Evolutionary conservation across 768 basidiomycete species (phyloP), one percentile per base, ranked within the genome.

Genomic region (Lactarius sp.): DNA sequence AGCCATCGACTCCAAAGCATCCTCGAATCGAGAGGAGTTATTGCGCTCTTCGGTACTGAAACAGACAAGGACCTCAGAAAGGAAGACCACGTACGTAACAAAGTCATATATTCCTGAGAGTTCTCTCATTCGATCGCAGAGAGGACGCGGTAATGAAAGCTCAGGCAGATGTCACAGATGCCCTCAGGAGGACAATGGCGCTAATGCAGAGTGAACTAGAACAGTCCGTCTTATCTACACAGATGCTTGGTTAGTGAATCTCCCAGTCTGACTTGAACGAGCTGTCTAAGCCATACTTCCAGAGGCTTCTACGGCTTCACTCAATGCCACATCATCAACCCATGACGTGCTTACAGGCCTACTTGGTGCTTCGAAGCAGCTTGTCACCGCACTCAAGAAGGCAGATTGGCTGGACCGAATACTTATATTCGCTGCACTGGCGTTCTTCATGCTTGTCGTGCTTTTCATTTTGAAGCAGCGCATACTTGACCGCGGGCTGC

Each of bases 161-260:
- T n/a, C 92, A 87, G 60, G 82, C 89, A 65, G 83, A 94, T 65
- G 92, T 99, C 10, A 98, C 95, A 1, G 88, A 90, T 22, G 85
- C 92, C 4, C 78, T 98, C 9, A 85, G 91, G 52, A 83, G 94
- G 41, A 98, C 95, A 4, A 82, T 93, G 42, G 80, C 77, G 13
- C 76, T 93, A 4, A 92, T 99, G 92, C 92, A 96, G 75, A 84
- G 83, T 46, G 97, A 98, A 70, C 85, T 99, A 2, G 92, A 98
- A 70, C 84, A 86, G 27, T 94, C 92, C 0, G 91, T 95, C 6
- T 80, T 96, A 54, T 85, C 91, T 3, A 81, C 80, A 6, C 94
- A 99, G 71, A 84, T 95, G 72, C 83, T 98, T 42, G 90, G 92
- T 90, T 69, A 49, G 79, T 71, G 18, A 10, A 0, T 55, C 42